Evolutionary conservation across 139 green algal species (phyloP), one percentile per base, ranked within the genome.

Genomic region (Auxenochlorella pyrenoidosa): DNA sequence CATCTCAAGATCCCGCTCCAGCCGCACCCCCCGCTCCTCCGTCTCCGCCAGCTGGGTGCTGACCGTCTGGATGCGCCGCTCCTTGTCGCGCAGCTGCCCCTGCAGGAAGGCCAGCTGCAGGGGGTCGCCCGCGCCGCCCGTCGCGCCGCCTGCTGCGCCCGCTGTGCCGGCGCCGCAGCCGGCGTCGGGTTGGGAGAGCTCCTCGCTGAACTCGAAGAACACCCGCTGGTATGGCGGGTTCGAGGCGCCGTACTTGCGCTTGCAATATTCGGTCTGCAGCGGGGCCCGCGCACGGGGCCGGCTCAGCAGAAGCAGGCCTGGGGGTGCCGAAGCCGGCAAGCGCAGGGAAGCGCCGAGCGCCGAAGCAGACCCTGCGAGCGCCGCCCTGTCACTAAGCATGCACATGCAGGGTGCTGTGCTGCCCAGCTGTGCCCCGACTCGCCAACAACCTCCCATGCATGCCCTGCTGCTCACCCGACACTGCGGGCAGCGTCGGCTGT

Each of bases 171-270:
- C 79, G 21, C 5, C 32, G 36, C 8, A 43, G n/a, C 34, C 34
- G 70, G 34, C 44, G 10, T 4, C 75, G 6, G 75, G 75, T 28
- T 63, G 75, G 28, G 36, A 75, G 19, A 68, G 54, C 54, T 87
- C 83, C 40, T 82, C 71, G 30, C 68, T 82, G 21, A 87, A 79
- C 51, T 88, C 84, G 51, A 88, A 88, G 59, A 88, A 88, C 0
- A 88, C 32, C 26, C 75, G 75, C 16, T 60, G 41, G 41, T 75
- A 83, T 40, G 84, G 59, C 38, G 43, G 86, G 65, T 78, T 85
- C 36, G n/a, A 19, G 41, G n/a, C 65, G 30, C 15, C 47, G 19
- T 60, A 87, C 58, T 83, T 86, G 54, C 54, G 54, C 41, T 44
- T 32, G 78, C 32, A 32, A 34, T 89, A 79, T 1, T 78, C 79